These are phyloP conservation scores for Fraxinus angustifolia DNA, from an alignment of 305 asterid species.

Conservation along the genomic window DNA sequence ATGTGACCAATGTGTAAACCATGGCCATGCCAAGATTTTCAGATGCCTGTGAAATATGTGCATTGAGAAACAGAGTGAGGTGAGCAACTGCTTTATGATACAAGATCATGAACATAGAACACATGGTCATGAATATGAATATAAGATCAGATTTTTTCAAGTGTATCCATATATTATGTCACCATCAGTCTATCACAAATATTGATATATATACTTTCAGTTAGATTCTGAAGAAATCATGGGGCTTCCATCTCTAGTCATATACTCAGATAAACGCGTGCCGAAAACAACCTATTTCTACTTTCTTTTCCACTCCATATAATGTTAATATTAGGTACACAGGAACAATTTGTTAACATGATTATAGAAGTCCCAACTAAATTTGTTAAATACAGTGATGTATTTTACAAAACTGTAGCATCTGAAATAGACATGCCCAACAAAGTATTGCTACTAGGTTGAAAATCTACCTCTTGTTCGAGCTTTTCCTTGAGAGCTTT, in stretches of 20 bases:
- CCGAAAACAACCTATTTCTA: neutral
- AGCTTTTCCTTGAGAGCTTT: constrained; percentile 74
- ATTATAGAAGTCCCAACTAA: neutral
- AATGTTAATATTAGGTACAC: neutral
- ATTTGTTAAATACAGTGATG: neutral
- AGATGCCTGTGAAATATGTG: constrained; percentile 50
- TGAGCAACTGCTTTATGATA: neutral
- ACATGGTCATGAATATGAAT: constrained; percentile 9
- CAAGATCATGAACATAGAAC: constrained; percentile 11
- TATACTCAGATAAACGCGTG: neutral
- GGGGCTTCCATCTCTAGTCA: neutral
- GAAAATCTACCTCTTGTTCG: constrained; percentile 63
- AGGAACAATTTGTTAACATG: neutral
- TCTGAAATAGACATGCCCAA: neutral
- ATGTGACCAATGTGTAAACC: constrained; percentile 85
- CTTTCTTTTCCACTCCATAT: neutral
- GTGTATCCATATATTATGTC: neutral
- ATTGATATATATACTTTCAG: neutral
- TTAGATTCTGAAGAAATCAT: neutral
- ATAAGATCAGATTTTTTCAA: constrained; percentile 1
- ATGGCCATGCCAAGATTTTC: constrained; percentile 98
- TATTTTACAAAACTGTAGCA: neutral
- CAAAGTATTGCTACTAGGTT: constrained; percentile 2
- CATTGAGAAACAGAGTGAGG: constrained; percentile 15
- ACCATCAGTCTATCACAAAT: neutral